phyloP scores from a whole-genome alignment of 345 rosid genomes.

The Dipteronia sinensis region DNA sequence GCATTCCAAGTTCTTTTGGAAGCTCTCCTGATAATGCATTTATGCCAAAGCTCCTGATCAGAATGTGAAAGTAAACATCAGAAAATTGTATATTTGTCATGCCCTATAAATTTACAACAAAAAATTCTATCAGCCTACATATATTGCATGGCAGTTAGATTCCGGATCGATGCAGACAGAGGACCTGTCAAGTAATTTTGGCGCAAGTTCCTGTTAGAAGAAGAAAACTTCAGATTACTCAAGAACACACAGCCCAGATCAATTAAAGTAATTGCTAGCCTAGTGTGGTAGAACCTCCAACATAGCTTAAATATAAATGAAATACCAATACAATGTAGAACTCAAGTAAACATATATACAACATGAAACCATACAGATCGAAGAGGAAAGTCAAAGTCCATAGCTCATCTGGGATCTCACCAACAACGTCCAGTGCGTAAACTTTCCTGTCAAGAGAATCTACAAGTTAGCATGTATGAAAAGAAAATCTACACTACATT shows the following conservation, averaged over 20 bases:
- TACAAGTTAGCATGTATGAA: neutral
- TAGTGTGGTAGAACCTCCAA: neutral
- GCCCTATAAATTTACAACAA: neutral
- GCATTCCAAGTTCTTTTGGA: conserved; percentile 68
- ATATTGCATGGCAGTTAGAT: conserved; percentile 56
- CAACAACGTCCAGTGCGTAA: conserved; percentile 32
- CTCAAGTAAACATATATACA: neutral
- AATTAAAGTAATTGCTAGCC: neutral
- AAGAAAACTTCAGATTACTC: neutral
- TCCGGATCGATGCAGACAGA: conserved; percentile 49
- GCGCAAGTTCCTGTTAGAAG: conserved; percentile 43
- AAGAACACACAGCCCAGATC: neutral
- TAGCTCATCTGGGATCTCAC: conserved; percentile 52
- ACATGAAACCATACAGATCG: conserved; percentile 40
- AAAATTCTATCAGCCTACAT: conserved; percentile 42
- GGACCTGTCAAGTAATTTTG: conserved; percentile 54
- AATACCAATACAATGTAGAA: neutral
- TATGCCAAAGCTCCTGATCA: conserved; percentile 48
- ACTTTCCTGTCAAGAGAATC: conserved; percentile 37
- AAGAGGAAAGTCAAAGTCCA: conserved; percentile 49
- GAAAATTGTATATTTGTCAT: neutral
- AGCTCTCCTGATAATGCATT: conserved; percentile 67
- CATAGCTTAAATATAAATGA: neutral
- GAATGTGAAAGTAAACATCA: neutral
- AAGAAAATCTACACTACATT: neutral